A percentile compares a stretch with the other conserved stretches of the same genome.
phyloP scores from a whole-genome alignment of 192 early-diverging fungal species.

The Rhizophagus clarus region DNA sequence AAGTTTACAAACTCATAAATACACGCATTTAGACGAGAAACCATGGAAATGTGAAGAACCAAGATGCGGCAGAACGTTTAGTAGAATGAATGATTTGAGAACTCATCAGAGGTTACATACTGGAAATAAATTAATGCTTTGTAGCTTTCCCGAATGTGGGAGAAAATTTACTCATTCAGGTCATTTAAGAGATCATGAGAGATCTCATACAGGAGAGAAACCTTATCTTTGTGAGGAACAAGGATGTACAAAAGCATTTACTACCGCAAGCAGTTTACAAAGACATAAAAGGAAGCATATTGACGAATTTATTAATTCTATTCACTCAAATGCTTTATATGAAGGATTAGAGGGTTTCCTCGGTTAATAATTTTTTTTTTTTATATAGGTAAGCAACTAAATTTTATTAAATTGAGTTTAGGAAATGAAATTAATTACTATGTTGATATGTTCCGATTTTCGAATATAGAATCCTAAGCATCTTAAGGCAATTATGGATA shows the following conservation, averaged over 20 bases:
- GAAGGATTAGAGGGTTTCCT: not conserved
- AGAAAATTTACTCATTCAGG: conserved; percentile 55
- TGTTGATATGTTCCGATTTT: no score
- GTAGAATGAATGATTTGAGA: conserved; percentile 63
- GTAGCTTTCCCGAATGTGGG: conserved; percentile 50
- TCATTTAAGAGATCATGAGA: conserved; percentile 56
- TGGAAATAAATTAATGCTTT: conserved; percentile 52
- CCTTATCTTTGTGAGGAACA: conserved; percentile 63
- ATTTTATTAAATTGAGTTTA: no score
- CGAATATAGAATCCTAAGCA: no score
- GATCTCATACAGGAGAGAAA: conserved; percentile 59
- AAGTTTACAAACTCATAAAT: conserved; percentile 47
- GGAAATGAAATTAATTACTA: no score
- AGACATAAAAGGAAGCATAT: not conserved
- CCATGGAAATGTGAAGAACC: conserved; percentile 66
- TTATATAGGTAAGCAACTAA: no score
- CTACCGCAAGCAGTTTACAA: conserved; percentile 10
- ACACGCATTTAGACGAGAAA: conserved; percentile 74
- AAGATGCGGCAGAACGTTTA: conserved; percentile 65
- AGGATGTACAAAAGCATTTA: conserved; percentile 50
- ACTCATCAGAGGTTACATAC: conserved; percentile 71
- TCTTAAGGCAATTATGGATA: no score
- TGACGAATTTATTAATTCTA: not conserved
- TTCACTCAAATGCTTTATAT: not conserved
- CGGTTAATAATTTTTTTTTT: no score